Conservation (phyloP, 345 rosid genomes). For the thale cress (Arabidopsis thaliana) region DNA sequence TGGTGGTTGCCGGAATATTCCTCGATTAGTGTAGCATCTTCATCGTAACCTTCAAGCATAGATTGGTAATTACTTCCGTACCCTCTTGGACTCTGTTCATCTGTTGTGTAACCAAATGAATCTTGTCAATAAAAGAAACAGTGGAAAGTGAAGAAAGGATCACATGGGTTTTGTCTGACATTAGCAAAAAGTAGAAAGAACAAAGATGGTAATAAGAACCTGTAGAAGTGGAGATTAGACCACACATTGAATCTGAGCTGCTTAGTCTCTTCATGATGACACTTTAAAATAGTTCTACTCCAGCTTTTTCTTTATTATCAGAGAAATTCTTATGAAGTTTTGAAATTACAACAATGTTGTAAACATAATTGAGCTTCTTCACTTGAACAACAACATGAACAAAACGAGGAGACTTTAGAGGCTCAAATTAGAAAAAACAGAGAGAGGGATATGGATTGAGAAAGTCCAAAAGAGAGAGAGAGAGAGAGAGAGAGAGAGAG, state of each 20-base stretch:
- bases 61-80: slow-evolving; percentile 71
- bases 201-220: slow-evolving; percentile 45
- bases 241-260: slow-evolving; percentile 90
- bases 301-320: neutral
- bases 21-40: slow-evolving; percentile 70
- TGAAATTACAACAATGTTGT: slow-evolving; percentile 33
- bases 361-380: slow-evolving; percentile 45
- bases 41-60: slow-evolving; percentile 81
- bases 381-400: slow-evolving; percentile 45
- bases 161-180: slow-evolving; percentile 36
- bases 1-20: slow-evolving; percentile 54
- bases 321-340: neutral
- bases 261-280: slow-evolving; percentile 85
- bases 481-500: slow-evolving; percentile 10
- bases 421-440: neutral
- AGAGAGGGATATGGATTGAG: neutral
- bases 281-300: neutral
- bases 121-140: slow-evolving; percentile 2
- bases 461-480: slow-evolving; percentile 17
- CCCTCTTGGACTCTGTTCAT: slow-evolving; percentile 70
- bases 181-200: slow-evolving; percentile 16
- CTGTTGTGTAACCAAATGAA: slow-evolving; percentile 43
- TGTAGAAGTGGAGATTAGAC: slow-evolving; percentile 73
- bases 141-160: slow-evolving; percentile 9
- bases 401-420: slow-evolving; percentile 13